phyloP scores from a whole-genome alignment of 768 basidiomycete species.

The Crassisporium funariophilum region DNA sequence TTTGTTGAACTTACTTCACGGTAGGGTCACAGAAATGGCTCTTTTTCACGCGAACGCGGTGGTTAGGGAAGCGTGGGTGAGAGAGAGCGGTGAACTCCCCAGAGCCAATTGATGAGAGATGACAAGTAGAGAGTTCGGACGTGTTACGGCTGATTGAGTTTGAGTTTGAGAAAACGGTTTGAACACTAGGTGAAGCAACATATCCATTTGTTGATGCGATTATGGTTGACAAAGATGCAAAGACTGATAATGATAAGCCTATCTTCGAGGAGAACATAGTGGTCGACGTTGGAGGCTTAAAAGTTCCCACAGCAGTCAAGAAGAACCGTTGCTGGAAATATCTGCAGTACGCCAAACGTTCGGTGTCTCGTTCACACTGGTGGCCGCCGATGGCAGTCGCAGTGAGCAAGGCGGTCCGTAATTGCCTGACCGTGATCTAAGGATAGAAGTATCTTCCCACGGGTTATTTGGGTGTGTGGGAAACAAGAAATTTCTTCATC shows the following conservation, averaged over 20 bases:
- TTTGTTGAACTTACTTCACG: constrained; percentile 58
- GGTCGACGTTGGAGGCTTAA: not conserved
- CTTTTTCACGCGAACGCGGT: constrained; percentile 62
- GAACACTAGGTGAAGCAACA: not conserved
- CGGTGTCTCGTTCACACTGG: too few species aligned
- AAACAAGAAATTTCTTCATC: constrained; percentile 33
- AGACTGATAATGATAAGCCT: not conserved
- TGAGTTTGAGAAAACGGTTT: not conserved
- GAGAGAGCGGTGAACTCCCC: constrained; percentile 38
- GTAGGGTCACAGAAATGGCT: constrained; percentile 64
- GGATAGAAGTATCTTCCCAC: constrained; percentile 29
- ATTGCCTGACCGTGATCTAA: not conserved
- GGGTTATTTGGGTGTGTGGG: constrained; percentile 22
- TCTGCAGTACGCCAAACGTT: too few species aligned
- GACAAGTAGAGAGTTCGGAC: constrained; percentile 12
- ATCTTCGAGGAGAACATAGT: constrained; percentile 10
- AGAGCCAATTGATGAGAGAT: constrained; percentile 30
- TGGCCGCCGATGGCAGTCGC: too few species aligned
- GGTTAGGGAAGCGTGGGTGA: constrained; percentile 53
- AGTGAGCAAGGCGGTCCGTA: too few species aligned
- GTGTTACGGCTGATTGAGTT: constrained; percentile 4
- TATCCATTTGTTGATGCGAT: not conserved
- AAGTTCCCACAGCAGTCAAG: not conserved
- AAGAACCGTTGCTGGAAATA: too few species aligned
- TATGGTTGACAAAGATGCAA: not conserved